These are phyloP conservation scores for Pythium apleroticum DNA, from an alignment of 352 stramenopile genomes.

Conservation along the genomic window DNA sequence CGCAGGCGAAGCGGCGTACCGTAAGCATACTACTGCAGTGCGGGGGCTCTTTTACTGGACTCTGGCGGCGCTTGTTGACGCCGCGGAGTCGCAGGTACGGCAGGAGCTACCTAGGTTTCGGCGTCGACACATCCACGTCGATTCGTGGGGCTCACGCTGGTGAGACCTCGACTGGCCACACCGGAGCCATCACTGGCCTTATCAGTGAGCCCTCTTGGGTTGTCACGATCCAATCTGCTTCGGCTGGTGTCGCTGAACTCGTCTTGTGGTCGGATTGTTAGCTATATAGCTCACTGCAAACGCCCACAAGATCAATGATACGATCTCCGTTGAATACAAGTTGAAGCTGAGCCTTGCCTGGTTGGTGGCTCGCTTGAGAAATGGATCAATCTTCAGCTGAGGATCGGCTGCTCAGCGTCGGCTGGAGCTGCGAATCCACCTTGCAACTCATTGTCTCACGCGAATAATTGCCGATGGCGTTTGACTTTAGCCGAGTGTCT, in stretches of 20 bases:
- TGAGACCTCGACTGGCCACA: not conserved
- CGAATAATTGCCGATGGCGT: not conserved
- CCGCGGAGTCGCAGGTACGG: not conserved
- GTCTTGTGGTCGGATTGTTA: not conserved
- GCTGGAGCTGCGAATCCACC: not conserved
- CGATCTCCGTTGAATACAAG: too few relatives aligned
- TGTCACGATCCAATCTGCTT: not conserved
- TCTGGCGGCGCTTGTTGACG: not conserved
- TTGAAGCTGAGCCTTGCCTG: too few relatives aligned
- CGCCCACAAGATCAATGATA: too few relatives aligned
- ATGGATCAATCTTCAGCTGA: too few relatives aligned
- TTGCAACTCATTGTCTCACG: not conserved
- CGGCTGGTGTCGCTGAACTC: too few relatives aligned
- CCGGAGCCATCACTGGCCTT: not conserved
- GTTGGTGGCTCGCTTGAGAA: too few relatives aligned
- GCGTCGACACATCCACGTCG: not conserved
- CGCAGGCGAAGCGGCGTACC: too few relatives aligned
- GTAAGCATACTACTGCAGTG: too few relatives aligned
- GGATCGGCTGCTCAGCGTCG: too few relatives aligned
- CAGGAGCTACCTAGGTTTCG: not conserved
- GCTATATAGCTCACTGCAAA: too few relatives aligned
- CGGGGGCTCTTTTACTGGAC: not conserved
- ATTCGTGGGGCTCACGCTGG: not conserved
- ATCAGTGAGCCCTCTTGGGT: not conserved
- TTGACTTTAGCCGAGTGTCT: not conserved